Evolutionary conservation across 2,329 filamentous ascomycete genomes (phyloP).

Genomic region (Trichoderma sp.): DNA sequence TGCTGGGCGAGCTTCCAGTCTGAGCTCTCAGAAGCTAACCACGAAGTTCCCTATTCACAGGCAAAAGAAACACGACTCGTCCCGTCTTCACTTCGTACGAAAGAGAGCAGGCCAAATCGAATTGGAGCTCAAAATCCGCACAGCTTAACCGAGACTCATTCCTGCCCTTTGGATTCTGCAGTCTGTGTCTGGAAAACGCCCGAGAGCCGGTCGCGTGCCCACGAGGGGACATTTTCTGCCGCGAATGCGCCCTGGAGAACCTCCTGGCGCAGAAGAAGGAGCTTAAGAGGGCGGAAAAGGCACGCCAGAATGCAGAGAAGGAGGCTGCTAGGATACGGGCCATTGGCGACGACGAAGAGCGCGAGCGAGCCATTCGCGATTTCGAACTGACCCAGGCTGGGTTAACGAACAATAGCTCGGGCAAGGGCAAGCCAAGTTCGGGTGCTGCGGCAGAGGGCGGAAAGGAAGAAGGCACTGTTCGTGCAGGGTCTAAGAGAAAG

Average conservation of each 20-base stretch:
- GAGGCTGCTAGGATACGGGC: conserved; percentile 63
- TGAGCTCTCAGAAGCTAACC: background rate
- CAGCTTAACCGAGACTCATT: conserved; percentile 88
- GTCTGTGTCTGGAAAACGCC: conserved; percentile 80
- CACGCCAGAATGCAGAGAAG: conserved; percentile 59
- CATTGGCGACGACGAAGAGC: conserved; percentile 68
- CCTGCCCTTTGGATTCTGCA: conserved; percentile 85
- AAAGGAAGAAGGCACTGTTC: background rate
- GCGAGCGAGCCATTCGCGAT: conserved; percentile 69
- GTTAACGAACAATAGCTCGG: conserved; percentile 41
- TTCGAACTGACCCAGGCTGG: conserved; percentile 87
- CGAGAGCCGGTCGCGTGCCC: conserved; percentile 81
- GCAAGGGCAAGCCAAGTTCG: conserved; percentile 45
- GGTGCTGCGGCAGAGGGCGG: background rate
- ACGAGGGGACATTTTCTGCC: conserved; percentile 88
- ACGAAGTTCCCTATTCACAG: conserved; percentile 42
- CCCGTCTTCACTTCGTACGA: conserved; percentile 95
- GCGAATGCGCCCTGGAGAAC: conserved; percentile 89
- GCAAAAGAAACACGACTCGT: conserved; percentile 87
- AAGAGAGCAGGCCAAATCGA: conserved; percentile 74
- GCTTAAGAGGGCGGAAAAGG: conserved; percentile 76
- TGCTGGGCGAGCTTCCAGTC: background rate
- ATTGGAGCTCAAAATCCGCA: conserved; percentile 82
- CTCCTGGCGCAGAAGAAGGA: conserved; percentile 91
- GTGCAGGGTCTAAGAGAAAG: conserved; percentile 63